Evolutionary conservation across 2,329 filamentous ascomycete genomes (phyloP), one percentile per base, ranked within the genome.

Genomic region (Paracamarosporium sp.): DNA sequence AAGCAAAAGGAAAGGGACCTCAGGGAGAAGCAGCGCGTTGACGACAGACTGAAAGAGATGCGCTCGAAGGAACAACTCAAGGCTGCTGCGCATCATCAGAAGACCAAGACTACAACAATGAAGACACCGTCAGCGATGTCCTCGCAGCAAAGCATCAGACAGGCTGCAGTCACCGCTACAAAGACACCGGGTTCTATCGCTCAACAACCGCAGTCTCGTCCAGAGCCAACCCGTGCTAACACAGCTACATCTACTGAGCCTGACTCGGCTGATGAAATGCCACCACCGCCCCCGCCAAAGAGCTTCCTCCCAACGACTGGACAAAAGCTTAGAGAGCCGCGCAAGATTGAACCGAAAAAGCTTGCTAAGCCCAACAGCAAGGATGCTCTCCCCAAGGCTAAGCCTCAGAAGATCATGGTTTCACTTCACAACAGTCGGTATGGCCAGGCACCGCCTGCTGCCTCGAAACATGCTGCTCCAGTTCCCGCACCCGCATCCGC

Each of bases 61-160:
- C 85, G 89, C 8, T 85, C 88, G 65, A 89, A 90, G 74, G 89
- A 92, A 70, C 83, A 88, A 5, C 86, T 89, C 64, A 91, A 90
- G 71, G 90, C 86, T 36, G 78, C 71, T 50, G 70, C 72, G 30
- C 78, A 80, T 28, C 76, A 79, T 35, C 76, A 80, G 41, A 78
- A 79, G 61, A 71, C 68, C 22, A 76, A 77, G 45, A 59, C 65
- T 9, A 59, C 67, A 13, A 57, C 61, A 17, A 59, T 66, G 64
- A 91, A 90, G 71, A 89, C 86, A 20, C 74, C 74, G 27, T 71
- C 75, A 30, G 70, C 73, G 31, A 75, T 74, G 57, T 68, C 75
- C 22, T 67, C 74, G 30, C 73, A 76, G 46, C 72, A 75, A 44
- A 72, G 62, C 55, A 60, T 70, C 12, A 62, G 65, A 43, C 69